Base-by-base conservation (phyloP, 2,329 filamentous ascomycete species). In the Penicillium psychrosexuale region DNA sequence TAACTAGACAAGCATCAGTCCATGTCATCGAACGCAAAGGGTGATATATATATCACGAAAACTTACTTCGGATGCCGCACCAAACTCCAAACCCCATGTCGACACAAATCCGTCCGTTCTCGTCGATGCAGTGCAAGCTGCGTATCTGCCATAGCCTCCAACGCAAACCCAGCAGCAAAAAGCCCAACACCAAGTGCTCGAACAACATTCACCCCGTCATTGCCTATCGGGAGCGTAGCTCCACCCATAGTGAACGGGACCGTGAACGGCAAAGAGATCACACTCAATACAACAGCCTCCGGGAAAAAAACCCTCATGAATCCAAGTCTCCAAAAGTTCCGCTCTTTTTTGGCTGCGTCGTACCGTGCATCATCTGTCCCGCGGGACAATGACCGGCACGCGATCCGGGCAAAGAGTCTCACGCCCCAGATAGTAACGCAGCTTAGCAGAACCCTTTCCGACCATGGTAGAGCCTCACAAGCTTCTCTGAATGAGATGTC, bases 11-110 rank as follows among this genome's bases (percentile, higher is more conserved):
- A 47, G 22, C 12, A 27, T 55, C 45, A 62, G 49, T 37, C 19
- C 5, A 53, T 54, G 8, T n/a, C 36, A 38, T 37, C 13, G n/a
- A 8, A 19, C 1, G 33, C 43, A 24, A 19, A 7, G 2, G 3
- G 6, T 17, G 15, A 33, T 4, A 13, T 33, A 15, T n/a, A 5
- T 27, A 28, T 42, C 17, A 30, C 9, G 8, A n/a, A n/a, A 17
- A 72, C 80, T 68, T 73, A 84, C 82, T 85, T 85, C 0, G 83
- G 83, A 69, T 85, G 82, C 46, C 84, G 72, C 27, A 85, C 82
- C 31, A 85, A 77, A 61, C 81, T 82, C 81, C 82, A 85, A 30
- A 86, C 83, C 12, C 82, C 82, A n/a, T 81, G 76, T 13, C 78
- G 77, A 57, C 80, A 75, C 30, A 84, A 71, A 36, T 71, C 72